These are phyloP conservation scores for Amylocarpus encephaloides DNA, from an alignment of 2,329 filamentous ascomycete species.

Conservation along the genomic window DNA sequence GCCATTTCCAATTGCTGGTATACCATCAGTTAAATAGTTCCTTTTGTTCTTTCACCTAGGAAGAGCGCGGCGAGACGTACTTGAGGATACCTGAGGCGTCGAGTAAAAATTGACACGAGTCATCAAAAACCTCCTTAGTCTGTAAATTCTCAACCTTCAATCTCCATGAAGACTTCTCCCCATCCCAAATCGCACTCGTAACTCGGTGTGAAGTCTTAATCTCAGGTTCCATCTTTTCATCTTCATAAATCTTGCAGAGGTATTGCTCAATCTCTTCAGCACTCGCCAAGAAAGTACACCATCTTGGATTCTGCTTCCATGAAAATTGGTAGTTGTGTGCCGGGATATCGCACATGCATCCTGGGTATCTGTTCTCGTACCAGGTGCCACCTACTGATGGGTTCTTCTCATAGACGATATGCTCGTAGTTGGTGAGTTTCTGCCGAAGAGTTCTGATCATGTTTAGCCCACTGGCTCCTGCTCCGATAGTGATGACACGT, in stretches of 20 bases:
- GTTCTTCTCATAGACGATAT: conserved; percentile 51
- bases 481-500: conserved; percentile 38
- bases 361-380: conserved; percentile 53
- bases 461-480: conserved; percentile 41
- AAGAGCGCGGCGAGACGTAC: background rate
- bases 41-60: background rate
- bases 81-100: conserved; percentile 38
- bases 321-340: conserved; percentile 56
- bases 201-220: conserved; percentile 39
- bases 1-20: conserved; percentile 50
- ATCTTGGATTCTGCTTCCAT: conserved; percentile 52
- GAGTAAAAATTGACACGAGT: conserved; percentile 43
- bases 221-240: conserved; percentile 41
- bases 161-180: conserved; percentile 9
- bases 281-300: conserved; percentile 51
- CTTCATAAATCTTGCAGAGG: conserved; percentile 42
- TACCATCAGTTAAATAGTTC: background rate
- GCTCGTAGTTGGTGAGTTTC: conserved; percentile 38
- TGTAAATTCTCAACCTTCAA: conserved; percentile 9
- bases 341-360: conserved; percentile 50
- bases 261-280: conserved; percentile 51
- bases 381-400: conserved; percentile 50
- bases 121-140: conserved; percentile 36
- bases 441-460: conserved; percentile 42
- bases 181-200: conserved; percentile 24